phyloP scores from a whole-genome alignment of 306 rosid species.

The Lathyrus tuberosus region DNA sequence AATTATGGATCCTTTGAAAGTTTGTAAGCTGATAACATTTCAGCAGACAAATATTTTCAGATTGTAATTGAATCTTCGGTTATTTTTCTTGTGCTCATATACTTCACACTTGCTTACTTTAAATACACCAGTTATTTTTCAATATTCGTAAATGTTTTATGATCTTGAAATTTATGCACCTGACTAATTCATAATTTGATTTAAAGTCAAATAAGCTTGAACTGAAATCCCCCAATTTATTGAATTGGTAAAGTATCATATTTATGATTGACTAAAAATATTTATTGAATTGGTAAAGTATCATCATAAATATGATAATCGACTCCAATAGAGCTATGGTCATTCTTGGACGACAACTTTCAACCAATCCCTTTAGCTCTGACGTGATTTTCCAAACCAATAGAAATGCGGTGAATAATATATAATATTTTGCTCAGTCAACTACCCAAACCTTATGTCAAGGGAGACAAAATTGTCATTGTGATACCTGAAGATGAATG shows the following conservation, averaged over 20 bases:
- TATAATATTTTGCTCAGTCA: too few relatives aligned
- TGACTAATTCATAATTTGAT: constrained; percentile 8
- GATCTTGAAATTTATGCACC: not conserved
- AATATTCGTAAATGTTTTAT: constrained; percentile 8
- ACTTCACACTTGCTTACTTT: constrained; percentile 26
- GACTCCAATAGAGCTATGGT: too few relatives aligned
- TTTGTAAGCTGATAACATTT: constrained; percentile 30
- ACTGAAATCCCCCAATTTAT: not conserved
- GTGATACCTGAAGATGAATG: too few relatives aligned
- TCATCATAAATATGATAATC: too few relatives aligned
- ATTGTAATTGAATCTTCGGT: constrained; percentile 26
- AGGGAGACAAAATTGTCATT: too few relatives aligned
- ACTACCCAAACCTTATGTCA: too few relatives aligned
- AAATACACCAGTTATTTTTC: constrained; percentile 22
- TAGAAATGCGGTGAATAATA: too few relatives aligned
- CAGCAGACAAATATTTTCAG: not conserved
- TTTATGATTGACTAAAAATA: too few relatives aligned
- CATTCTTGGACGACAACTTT: too few relatives aligned
- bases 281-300: not conserved
- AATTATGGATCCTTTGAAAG: constrained; percentile 29
- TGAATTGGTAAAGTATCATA: not conserved
- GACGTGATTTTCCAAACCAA: too few relatives aligned
- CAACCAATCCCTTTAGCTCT: too few relatives aligned
- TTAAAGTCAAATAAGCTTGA: not conserved
- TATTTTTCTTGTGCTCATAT: constrained; percentile 24